Conservation (phyloP, 73 alveolate genomes). For the Tetrahymena malaccensis region DNA sequence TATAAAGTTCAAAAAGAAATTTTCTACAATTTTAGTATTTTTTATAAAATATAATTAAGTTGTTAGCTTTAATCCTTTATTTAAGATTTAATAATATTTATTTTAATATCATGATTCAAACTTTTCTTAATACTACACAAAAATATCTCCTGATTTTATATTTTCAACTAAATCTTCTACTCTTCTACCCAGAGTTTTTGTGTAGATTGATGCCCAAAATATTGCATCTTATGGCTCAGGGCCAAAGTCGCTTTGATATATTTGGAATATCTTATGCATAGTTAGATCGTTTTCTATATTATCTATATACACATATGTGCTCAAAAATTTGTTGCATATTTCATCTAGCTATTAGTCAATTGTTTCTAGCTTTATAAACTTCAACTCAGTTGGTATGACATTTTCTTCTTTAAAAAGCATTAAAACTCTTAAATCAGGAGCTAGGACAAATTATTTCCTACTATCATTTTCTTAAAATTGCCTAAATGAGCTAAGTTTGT, state of each 20-base stretch:
- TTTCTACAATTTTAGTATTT: no score
- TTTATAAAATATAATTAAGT: background rate
- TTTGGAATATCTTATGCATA: background rate
- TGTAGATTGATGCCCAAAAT: background rate
- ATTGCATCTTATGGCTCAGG: background rate
- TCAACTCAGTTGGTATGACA: background rate
- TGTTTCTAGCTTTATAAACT: background rate
- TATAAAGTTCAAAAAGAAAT: no score
- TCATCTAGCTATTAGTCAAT: background rate
- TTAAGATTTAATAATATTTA: background rate
- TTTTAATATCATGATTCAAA: background rate
- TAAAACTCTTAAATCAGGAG: background rate
- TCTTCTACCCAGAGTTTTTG: background rate
- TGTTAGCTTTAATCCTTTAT: background rate
- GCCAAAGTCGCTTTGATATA: background rate
- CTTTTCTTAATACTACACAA: background rate
- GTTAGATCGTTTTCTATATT: background rate
- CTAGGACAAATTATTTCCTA: background rate
- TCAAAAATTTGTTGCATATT: background rate
- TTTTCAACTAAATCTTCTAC: background rate
- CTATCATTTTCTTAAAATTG: background rate
- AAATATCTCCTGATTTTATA: background rate
- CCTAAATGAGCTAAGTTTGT: background rate
- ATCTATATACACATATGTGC: background rate
- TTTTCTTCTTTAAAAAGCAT: background rate